These are phyloP conservation scores for Fomitopsis palustris DNA, from an alignment of 1,284 basidiomycete species.

Conservation along the genomic window DNA sequence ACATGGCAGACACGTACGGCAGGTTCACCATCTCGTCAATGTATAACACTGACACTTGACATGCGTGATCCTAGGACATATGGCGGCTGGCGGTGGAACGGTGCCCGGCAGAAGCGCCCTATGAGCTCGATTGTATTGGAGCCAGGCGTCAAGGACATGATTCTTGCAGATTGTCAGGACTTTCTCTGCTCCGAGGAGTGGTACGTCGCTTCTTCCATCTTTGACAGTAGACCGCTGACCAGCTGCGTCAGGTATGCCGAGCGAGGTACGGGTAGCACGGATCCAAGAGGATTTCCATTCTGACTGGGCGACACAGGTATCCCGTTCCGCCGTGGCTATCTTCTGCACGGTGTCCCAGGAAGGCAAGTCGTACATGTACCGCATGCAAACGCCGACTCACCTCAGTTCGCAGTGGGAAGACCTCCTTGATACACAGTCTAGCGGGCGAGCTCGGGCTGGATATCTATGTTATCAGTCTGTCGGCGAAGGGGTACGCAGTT, in stretches of 20 bases:
- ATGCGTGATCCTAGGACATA: conserved; percentile 45
- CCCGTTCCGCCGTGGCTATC: conserved; percentile 81
- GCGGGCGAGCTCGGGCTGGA: conserved; percentile 85
- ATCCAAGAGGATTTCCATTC: conserved; percentile 9
- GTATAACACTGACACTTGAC: neutral
- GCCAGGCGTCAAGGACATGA: conserved; percentile 84
- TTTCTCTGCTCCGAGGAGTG: conserved; percentile 81
- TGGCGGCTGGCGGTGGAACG: conserved; percentile 81
- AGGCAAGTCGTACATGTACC: conserved; percentile 44
- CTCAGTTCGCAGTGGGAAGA: conserved; percentile 61
- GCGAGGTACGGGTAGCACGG: conserved; percentile 49
- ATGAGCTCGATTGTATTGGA: conserved; percentile 86
- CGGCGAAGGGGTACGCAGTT: conserved; percentile 68
- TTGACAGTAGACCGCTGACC: neutral
- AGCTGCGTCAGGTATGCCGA: conserved; percentile 67
- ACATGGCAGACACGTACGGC: conserved; percentile 79
- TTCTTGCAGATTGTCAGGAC: conserved; percentile 79
- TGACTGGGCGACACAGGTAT: conserved; percentile 51
- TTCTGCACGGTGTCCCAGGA: conserved; percentile 80
- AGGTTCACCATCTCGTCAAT: conserved; percentile 7
- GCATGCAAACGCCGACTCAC: conserved; percentile 9
- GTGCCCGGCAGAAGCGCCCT: conserved; percentile 78
- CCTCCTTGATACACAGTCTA: conserved; percentile 79
- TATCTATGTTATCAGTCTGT: conserved; percentile 84
- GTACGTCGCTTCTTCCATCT: conserved; percentile 38